phyloP scores from a whole-genome alignment of 768 basidiomycete species.

The Auricularia auricula-judae region DNA sequence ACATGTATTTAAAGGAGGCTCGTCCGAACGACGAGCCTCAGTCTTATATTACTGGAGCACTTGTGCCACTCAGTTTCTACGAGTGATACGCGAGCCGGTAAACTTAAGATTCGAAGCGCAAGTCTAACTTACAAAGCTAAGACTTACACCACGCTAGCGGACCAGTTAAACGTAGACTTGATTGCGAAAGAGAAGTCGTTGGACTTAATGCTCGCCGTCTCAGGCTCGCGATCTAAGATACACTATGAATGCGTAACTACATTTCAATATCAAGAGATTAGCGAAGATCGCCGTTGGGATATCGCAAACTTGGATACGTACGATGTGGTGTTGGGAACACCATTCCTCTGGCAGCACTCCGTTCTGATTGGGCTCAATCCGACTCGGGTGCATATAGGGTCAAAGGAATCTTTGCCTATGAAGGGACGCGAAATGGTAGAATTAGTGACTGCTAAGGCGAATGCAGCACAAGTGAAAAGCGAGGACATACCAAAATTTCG shows the following conservation, averaged over 20 bases:
- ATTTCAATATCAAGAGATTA: conserved; percentile 6
- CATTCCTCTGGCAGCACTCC: conserved; percentile 23
- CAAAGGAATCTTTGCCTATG: not conserved
- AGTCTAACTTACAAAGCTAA: too few relatives aligned
- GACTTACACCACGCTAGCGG: conserved; percentile 18
- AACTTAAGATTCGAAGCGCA: too few relatives aligned
- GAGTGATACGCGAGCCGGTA: too few relatives aligned
- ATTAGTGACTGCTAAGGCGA: not conserved
- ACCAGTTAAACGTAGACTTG: conserved; percentile 23
- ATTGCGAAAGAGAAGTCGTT: conserved; percentile 12
- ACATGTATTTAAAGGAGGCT: too few relatives aligned
- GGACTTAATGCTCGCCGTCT: conserved; percentile 7
- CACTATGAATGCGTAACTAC: not conserved
- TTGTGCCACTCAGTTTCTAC: too few relatives aligned
- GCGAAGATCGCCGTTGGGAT: conserved; percentile 12
- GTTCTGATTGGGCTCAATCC: not conserved
- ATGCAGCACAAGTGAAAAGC: too few relatives aligned
- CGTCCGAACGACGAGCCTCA: too few relatives aligned
- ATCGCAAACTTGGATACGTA: conserved; percentile 26
- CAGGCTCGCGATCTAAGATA: conserved; percentile 6
- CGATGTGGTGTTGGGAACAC: conserved; percentile 25
- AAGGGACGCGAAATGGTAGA: not conserved
- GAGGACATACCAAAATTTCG: too few relatives aligned
- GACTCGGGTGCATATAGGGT: not conserved
- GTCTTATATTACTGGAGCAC: too few relatives aligned